Evolutionary conservation across 129 eudicot species (phyloP).

Genomic region (Oenanthe sinensis): DNA sequence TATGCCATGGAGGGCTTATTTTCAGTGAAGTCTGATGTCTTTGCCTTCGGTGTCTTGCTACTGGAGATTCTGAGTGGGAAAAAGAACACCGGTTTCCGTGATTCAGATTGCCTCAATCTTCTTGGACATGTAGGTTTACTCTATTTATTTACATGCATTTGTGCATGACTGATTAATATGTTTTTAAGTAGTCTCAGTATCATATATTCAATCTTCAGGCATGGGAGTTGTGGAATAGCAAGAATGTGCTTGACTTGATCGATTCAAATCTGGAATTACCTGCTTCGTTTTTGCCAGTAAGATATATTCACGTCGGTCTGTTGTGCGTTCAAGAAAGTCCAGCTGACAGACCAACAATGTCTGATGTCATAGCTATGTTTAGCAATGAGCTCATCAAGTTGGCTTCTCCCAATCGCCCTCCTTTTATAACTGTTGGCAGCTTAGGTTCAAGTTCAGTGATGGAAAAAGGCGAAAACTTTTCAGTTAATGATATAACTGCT

Average conservation of each 20-base stretch:
- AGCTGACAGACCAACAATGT: constrained; percentile 13
- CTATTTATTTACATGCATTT: not conserved
- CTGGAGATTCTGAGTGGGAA: constrained; percentile 26
- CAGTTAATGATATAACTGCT: constrained; percentile 3
- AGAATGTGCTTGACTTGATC: constrained; percentile 9
- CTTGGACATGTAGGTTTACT: constrained; percentile 12
- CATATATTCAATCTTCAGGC: not conserved
- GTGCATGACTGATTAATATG: not conserved
- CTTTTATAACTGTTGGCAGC: constrained; percentile 8
- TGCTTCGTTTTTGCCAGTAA: constrained; percentile 1
- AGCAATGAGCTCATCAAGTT: constrained; percentile 10
- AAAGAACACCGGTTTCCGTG: constrained; percentile 9
- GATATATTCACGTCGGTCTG: constrained; percentile 11
- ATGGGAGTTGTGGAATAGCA: constrained; percentile 13
- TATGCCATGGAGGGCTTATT: constrained; percentile 21
- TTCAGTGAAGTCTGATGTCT: constrained; percentile 21
- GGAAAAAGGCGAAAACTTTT: not conserved
- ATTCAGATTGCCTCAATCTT: constrained; percentile 6
- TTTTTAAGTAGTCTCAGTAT: not conserved
- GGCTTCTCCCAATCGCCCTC: constrained; percentile 5
- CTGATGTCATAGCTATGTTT: constrained; percentile 13
- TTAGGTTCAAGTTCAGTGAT: not conserved
- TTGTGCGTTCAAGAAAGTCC: constrained; percentile 22
- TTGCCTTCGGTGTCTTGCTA: constrained; percentile 20
- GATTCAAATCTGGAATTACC: not conserved